Percentiles rank a stretch among this genome's conserved stretches.
These are phyloP conservation scores for Sistotremastrum suecicum DNA, from an alignment of 768 basidiomycete species.

Conservation along the genomic window DNA sequence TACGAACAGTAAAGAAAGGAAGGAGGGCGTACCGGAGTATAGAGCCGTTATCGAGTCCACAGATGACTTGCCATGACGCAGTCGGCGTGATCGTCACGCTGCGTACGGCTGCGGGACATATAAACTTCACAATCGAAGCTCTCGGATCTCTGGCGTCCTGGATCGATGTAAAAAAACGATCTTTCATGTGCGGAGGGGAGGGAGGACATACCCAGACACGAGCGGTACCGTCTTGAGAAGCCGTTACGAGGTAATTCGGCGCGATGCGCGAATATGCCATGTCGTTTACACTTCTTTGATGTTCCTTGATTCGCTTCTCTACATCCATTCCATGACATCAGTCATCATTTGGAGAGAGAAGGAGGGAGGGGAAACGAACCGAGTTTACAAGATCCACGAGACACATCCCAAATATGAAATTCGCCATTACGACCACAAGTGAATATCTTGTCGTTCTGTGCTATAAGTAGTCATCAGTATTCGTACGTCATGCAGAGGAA, in stretches of 20 bases:
- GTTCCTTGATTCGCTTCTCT: conserved; percentile 58
- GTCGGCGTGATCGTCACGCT: conserved; percentile 60
- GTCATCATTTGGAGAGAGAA: not conserved
- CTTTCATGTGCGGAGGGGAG: not conserved
- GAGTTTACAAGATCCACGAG: conserved; percentile 49
- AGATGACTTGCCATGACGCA: conserved; percentile 46
- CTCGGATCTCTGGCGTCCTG: conserved; percentile 56
- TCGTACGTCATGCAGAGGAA: not conserved
- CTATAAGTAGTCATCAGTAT: conserved; percentile 20
- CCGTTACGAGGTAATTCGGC: conserved; percentile 62
- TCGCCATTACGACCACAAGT: conserved; percentile 75
- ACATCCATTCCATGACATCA: no score
- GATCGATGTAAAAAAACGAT: no score
- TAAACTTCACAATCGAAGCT: conserved; percentile 55
- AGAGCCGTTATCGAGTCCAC: conserved; percentile 55
- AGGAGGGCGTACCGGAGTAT: conserved; percentile 18
- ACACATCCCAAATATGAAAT: conserved; percentile 71
- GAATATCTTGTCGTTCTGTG: conserved; percentile 58
- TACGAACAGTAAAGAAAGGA: no score
- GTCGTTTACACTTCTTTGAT: conserved; percentile 57
- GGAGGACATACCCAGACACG: conserved; percentile 54
- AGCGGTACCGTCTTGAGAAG: conserved; percentile 67
- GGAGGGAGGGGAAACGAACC: conserved; percentile 39
- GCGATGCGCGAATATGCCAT: conserved; percentile 55
- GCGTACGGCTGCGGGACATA: conserved; percentile 55